Conservation (phyloP, 192 early-diverging fungal species). For the Spizellomyces punctatus region DNA sequence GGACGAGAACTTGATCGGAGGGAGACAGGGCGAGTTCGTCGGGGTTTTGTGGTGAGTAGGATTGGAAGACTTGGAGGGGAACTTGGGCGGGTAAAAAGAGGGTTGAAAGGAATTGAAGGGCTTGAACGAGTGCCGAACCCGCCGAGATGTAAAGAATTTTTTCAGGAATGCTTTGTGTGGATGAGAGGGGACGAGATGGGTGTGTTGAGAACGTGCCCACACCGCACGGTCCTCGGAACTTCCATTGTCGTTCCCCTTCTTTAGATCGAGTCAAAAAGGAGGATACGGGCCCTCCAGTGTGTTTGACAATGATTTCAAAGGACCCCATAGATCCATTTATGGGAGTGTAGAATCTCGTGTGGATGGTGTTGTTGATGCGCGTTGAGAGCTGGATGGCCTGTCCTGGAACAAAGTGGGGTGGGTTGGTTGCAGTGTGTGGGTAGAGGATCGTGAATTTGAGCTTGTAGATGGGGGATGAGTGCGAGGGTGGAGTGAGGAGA, state of each 20-base stretch:
- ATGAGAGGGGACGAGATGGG: too few relatives aligned
- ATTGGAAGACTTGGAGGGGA: slow-evolving; percentile 18
- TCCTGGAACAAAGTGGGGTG: slow-evolving; percentile 32
- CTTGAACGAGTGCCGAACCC: slow-evolving; percentile 29
- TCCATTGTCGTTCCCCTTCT: slow-evolving; percentile 38
- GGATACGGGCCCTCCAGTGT: slow-evolving; percentile 22
- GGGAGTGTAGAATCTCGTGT: slow-evolving; percentile 41
- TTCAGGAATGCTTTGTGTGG: not conserved
- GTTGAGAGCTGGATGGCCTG: slow-evolving; percentile 35
- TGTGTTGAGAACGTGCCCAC: not conserved
- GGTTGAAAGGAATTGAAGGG: slow-evolving; percentile 16
- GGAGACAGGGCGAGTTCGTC: slow-evolving; percentile 31
- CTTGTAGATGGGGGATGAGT: slow-evolving; percentile 10
- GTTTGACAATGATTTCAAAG: slow-evolving; percentile 41
- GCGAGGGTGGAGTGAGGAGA: not conserved
- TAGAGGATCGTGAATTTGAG: slow-evolving; percentile 37
- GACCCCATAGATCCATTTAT: slow-evolving; percentile 19
- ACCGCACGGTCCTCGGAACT: slow-evolving; percentile 45
- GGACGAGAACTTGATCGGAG: slow-evolving; percentile 26
- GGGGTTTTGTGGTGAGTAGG: slow-evolving; percentile 17
- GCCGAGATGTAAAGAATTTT: slow-evolving; percentile 27
- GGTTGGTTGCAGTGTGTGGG: slow-evolving; percentile 20
- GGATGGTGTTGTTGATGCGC: slow-evolving; percentile 9
- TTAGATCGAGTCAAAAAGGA: slow-evolving; percentile 23
- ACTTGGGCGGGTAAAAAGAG: slow-evolving; percentile 35